Evolutionary conservation across 2,329 filamentous ascomycete species (phyloP), one percentile per base, ranked within the genome.

Genomic region (Clonostachys byssicola): DNA sequence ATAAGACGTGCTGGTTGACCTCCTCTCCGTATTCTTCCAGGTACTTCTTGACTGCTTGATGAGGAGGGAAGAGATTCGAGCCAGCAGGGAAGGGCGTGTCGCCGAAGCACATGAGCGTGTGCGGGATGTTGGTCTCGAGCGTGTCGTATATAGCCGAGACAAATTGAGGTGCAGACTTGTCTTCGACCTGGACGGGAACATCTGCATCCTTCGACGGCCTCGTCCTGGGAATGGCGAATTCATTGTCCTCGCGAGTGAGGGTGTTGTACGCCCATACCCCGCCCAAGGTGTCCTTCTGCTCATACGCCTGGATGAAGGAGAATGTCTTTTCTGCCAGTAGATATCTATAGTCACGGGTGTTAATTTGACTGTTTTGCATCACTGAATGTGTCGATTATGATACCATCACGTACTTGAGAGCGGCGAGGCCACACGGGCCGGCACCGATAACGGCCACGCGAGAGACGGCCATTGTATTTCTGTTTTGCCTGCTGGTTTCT

Each of bases 71-170:
- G 2, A 91, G 68, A 47, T 84, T 78, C 9, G 74, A 70, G 9
- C 79, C 72, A 7, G 70, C 53, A 0, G 78, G 73, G 56, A 87
- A 89, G 2, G 72, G 60, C 4, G 75, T 68, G 50, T 89, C 84
- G 1, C 80, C 80, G 58, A 81, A 91, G 12, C 75, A 72, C 88
- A 92, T 92, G 34, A 92, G 62, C 1, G 72, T 71, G 48, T 85
- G 77, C 0, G 88, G 86, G 35, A 92, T 88, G 61, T 92, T 92
- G 2, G 87, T 89, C 60, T 91, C 86, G 3, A 91, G 69, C 12
- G 72, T 66, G 45, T 86, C 80, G 60, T 91, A 91, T 42, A 90
- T 71, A 0, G 87, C 85, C 4, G 85, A 86, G n/a, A 85, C 68
- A 52, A 88, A 89, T 3, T 75, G 64, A 3, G 77, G 68, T 34